Percentiles rank a stretch among this genome's conserved stretches.
phyloP scores from a whole-genome alignment of 2,329 filamentous ascomycete species.

The Macroventuria anomochaeta region DNA sequence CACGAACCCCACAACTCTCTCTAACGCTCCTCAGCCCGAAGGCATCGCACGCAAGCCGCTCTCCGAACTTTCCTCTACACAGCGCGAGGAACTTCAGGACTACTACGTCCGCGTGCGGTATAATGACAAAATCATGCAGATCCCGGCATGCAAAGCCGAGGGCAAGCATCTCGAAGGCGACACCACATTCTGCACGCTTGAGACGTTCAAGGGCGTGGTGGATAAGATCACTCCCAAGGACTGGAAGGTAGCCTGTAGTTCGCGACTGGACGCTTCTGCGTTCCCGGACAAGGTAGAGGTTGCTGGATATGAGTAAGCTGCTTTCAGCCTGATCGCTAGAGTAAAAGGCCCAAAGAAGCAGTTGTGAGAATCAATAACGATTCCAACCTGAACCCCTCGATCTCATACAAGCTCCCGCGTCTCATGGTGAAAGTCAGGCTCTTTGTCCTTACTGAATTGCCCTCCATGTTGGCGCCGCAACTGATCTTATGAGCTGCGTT shows the following conservation, averaged over 20 bases:
- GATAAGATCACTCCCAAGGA: conserved; percentile 86
- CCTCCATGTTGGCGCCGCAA: no score
- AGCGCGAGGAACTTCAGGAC: conserved; percentile 68
- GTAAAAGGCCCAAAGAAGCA: no score
- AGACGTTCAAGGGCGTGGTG: conserved; percentile 89
- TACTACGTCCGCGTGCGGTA: conserved; percentile 92
- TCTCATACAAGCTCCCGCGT: no score
- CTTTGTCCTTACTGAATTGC: no score
- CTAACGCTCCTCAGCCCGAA: conserved; percentile 19
- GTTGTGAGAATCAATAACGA: no score
- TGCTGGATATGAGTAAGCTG: conserved; percentile 42
- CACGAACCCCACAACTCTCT: conserved; percentile 18
- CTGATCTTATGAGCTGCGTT: no score
- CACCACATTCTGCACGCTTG: conserved; percentile 86
- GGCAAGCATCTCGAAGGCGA: conserved; percentile 89
- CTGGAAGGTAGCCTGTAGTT: conserved; percentile 72
- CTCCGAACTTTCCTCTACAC: conserved; percentile 61
- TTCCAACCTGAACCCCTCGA: no score
- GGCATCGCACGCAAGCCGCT: conserved; percentile 68
- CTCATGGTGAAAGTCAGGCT: no score
- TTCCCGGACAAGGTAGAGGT: conserved; percentile 54
- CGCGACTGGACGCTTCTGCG: conserved; percentile 62
- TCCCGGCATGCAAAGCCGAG: conserved; percentile 78
- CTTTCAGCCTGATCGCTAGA: no score
- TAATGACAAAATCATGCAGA: conserved; percentile 80